Evolutionary conservation across 805 yeast genomes (phyloP).

Genomic region (Osmozyma mogii): DNA sequence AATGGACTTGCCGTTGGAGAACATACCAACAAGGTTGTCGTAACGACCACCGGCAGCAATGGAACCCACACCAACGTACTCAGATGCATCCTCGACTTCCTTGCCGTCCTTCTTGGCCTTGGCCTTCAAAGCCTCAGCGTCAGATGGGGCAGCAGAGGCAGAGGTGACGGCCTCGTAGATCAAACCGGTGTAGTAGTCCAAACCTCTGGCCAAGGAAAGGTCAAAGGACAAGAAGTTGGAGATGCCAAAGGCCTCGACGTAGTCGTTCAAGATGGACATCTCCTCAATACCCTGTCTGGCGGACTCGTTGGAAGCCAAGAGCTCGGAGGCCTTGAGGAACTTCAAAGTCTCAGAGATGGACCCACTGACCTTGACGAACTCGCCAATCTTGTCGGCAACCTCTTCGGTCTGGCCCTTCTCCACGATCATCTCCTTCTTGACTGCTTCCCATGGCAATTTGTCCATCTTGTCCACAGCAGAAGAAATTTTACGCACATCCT

Average conservation of each 20-base stretch:
- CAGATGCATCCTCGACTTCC: conserved; percentile 88
- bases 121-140: conserved; percentile 60
- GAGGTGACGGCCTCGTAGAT: conserved; percentile 94
- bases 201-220: conserved; percentile 92
- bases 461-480: conserved; percentile 96
- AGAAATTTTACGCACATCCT: conserved; percentile 87
- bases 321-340: conserved; percentile 48
- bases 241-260: conserved; percentile 77
- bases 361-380: conserved; percentile 78
- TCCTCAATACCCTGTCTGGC: conserved; percentile 81
- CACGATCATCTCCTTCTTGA: conserved; percentile 81
- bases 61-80: conserved; percentile 96
- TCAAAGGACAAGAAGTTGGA: conserved; percentile 69
- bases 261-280: conserved; percentile 65
- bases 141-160: conserved; percentile 91
- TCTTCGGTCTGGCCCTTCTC: conserved; percentile 88
- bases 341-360: conserved; percentile 54
- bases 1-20: conserved; percentile 81
- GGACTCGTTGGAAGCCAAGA: conserved; percentile 53
- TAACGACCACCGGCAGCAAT: conserved; percentile 99
- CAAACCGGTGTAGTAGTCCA: conserved; percentile 95
- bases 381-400: conserved; percentile 90
- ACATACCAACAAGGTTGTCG: conserved; percentile 95
- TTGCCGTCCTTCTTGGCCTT: conserved; percentile 24
- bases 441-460: conserved; percentile 92